Evolutionary conservation across 192 early-diverging fungal genomes (phyloP).

Genomic region (Mortierella alpina): DNA sequence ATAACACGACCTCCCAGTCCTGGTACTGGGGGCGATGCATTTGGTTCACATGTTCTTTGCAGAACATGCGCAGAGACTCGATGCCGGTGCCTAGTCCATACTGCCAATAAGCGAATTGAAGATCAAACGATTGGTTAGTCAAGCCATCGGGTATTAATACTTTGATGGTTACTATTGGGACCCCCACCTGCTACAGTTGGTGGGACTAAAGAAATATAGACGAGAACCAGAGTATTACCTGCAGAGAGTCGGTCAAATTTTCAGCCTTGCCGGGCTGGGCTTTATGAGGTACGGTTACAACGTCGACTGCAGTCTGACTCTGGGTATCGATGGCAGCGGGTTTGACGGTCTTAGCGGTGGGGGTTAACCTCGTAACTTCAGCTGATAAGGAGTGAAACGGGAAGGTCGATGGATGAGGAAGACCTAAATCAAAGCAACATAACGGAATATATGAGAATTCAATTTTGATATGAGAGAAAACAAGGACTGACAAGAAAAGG

Average conservation of each 20-base stretch:
- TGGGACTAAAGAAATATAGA: too few species aligned
- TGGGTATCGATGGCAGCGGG: too few species aligned
- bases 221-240: conserved; percentile 23
- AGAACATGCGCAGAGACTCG: conserved; percentile 57
- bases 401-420: conserved; percentile 75
- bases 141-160: too few species aligned
- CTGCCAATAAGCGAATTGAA: conserved; percentile 18
- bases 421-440: conserved; percentile 26
- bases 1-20: conserved; percentile 75
- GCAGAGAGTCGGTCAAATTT: conserved; percentile 38
- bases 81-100: conserved; percentile 69
- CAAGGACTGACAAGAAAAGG: background rate
- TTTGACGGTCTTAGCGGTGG: background rate
- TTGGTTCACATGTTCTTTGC: conserved; percentile 56
- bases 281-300: conserved; percentile 59
- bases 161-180: too few species aligned
- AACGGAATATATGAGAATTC: too few species aligned
- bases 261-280: conserved; percentile 36
- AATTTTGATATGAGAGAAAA: too few species aligned
- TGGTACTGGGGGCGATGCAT: conserved; percentile 64
- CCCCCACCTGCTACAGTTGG: too few species aligned
- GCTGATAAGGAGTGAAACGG: conserved; percentile 62
- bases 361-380: conserved; percentile 53
- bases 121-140: too few species aligned
- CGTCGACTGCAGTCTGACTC: conserved; percentile 21